phyloP scores from a whole-genome alignment of 2,329 filamentous ascomycete species.

The Fusarium floridanum region DNA sequence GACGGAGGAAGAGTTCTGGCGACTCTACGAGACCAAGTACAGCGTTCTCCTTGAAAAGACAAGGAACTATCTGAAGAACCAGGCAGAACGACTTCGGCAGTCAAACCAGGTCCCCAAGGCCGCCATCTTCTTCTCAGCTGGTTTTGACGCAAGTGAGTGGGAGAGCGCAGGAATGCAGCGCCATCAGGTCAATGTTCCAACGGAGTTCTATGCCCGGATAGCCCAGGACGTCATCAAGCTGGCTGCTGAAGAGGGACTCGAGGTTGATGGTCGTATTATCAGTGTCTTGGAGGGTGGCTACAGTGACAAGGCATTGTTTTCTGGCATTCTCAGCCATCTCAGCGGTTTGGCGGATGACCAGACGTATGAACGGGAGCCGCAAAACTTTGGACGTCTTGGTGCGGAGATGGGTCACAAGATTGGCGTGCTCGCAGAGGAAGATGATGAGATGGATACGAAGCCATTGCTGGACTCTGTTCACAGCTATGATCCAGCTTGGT shows the following conservation, averaged over 20 bases:
- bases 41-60: constrained; percentile 83
- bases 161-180: constrained; percentile 94
- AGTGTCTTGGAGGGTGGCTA: constrained; percentile 97
- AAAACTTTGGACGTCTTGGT: constrained; percentile 60
- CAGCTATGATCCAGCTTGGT: constrained; percentile 78
- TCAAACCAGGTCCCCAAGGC: constrained; percentile 77
- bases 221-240: constrained; percentile 87
- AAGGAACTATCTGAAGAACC: constrained; percentile 78
- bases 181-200: constrained; percentile 95
- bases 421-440: constrained; percentile 54
- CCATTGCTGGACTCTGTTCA: constrained; percentile 49
- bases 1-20: constrained; percentile 87
- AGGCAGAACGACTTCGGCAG: constrained; percentile 74
- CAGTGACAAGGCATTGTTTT: constrained; percentile 89
- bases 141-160: constrained; percentile 97
- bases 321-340: constrained; percentile 90
- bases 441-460: constrained; percentile 8
- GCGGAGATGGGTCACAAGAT: constrained; percentile 70
- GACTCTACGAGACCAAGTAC: constrained; percentile 86
- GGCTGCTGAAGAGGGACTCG: constrained; percentile 81
- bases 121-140: constrained; percentile 94
- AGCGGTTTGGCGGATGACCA: constrained; percentile 79
- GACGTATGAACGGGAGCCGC: constrained; percentile 52
- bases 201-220: constrained; percentile 93
- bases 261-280: constrained; percentile 86